Base-by-base conservation (phyloP, 2,329 filamentous ascomycete genomes). In the Xylaria sp. region DNA sequence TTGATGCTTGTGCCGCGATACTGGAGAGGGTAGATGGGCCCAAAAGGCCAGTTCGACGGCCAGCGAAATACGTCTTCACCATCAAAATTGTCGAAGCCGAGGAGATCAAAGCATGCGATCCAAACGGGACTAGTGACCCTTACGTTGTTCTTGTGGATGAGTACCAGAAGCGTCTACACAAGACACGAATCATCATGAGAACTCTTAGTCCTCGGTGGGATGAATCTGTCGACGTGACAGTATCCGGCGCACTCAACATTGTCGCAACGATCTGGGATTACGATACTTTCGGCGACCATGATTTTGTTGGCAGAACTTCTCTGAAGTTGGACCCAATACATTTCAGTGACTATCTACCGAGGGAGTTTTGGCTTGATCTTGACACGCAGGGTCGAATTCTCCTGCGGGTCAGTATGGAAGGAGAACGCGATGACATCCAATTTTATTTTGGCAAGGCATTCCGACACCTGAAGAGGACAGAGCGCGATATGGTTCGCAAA, bases 391-490 rank as follows among this genome's bases (percentile, higher is more conserved):
- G 96, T 8, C 88, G 95, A 59, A 81, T 99, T 36, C 82, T 99
- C 65, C 87, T 99, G 60, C 89, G 95, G 70, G 94, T 99, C 60
- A 97, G 94, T 78, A 99, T 99, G 96, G 96, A 99, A 81, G 96
- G 96, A 60, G 96, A 99, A 81, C 89, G 96, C 70, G 96, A 99
- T 78, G 96, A 99, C 78, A 99, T 99, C 66, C 93, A 97, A 76
- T 99, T 99, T 80, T 95, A 97, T 77, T 98, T 98, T 80, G 96
- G 94, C 74, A 98, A 97, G 81, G 93, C 96, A 30, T 99, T 99
- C 83, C 89, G 96, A 55, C 93, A 95, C 68, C 85, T 99, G 73
- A 98, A 98, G 84, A 89, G 96, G 72, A 97, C 95, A 0, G 95
- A 99, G 82, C 89, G 95, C 75, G 96, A 99, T 79, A 99, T 99